Evolutionary conservation across 192 early-diverging fungal species (phyloP).

Genomic region (Thoreauomyces humboldtii): DNA sequence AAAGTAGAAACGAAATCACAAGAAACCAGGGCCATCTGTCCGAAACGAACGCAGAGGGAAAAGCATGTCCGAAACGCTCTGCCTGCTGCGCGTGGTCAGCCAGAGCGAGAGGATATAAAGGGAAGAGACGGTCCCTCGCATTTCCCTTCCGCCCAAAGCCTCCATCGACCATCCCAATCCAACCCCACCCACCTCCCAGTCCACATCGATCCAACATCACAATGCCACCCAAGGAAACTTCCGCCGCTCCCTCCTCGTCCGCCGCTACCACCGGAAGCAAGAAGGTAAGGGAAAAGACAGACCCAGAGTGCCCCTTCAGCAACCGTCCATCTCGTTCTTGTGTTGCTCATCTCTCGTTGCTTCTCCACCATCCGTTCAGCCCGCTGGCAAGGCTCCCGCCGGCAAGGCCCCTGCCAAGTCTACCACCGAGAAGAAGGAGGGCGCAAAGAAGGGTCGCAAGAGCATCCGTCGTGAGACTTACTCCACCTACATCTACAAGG

Average conservation of each 20-base stretch:
- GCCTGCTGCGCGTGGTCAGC: too few species aligned
- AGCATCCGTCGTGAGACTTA: conserved; percentile 84
- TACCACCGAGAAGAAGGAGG: conserved; percentile 59
- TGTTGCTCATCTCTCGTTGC: conserved; percentile 4
- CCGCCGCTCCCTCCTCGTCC: conserved; percentile 4
- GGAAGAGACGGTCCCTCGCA: too few species aligned
- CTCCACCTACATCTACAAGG: conserved; percentile 97
- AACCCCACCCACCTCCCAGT: background rate
- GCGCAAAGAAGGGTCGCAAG: conserved; percentile 66
- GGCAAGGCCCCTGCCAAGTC: conserved; percentile 74
- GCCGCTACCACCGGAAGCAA: conserved; percentile 31
- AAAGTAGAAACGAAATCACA: too few species aligned
- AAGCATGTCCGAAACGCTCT: too few species aligned
- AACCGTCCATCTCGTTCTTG: background rate
- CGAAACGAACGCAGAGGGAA: too few species aligned
- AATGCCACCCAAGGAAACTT: conserved; percentile 48
- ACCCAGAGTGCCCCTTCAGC: background rate
- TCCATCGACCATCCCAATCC: too few species aligned
- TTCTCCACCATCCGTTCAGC: background rate
- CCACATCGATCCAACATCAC: background rate
- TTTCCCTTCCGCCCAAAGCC: too few species aligned
- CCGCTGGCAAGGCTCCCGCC: conserved; percentile 31
- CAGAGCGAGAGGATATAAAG: too few species aligned
- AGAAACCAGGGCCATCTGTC: too few species aligned
- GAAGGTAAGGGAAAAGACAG: conserved; percentile 18